phyloP scores from a whole-genome alignment of 345 rosid genomes.

The Linum trigynum region DNA sequence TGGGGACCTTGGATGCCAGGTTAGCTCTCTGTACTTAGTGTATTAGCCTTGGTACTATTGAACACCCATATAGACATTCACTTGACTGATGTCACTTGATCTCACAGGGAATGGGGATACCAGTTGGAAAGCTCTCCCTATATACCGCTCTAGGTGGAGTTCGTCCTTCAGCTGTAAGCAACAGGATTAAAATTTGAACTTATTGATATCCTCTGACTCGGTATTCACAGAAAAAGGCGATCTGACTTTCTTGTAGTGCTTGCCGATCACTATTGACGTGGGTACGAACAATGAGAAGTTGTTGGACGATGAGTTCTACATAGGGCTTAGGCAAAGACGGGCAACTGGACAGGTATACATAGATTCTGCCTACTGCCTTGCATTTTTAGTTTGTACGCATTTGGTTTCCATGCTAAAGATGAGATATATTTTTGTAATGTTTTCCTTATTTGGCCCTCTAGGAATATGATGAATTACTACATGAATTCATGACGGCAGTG shows the following conservation, averaged over 20 bases:
- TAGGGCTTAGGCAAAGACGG: slow-evolving; percentile 89
- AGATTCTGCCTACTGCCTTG: slow-evolving; percentile 1
- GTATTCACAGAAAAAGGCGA: no score
- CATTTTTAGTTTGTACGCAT: slow-evolving; percentile 6
- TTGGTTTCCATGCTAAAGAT: slow-evolving; percentile 5
- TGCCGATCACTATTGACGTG: slow-evolving; percentile 94
- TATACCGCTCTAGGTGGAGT: slow-evolving; percentile 96
- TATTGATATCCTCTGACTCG: not conserved
- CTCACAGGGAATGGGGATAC: slow-evolving; percentile 90
- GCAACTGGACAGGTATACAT: slow-evolving; percentile 78
- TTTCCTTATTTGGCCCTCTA: slow-evolving; percentile 21
- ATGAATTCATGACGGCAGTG: slow-evolving; percentile 93
- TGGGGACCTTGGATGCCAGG: slow-evolving; percentile 99
- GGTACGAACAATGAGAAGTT: slow-evolving; percentile 91
- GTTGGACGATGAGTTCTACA: slow-evolving; percentile 87
- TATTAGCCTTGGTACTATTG: not conserved
- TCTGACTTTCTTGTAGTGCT: slow-evolving; percentile 46
- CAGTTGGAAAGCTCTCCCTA: slow-evolving; percentile 88
- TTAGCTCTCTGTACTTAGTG: slow-evolving; percentile 11
- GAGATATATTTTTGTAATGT: not conserved
- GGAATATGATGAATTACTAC: slow-evolving; percentile 90
- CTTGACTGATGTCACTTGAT: not conserved
- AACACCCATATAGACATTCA: not conserved
- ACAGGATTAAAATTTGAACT: not conserved
- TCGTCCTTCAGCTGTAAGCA: slow-evolving; percentile 90